Evolutionary conservation across 768 basidiomycete genomes (phyloP), one percentile per base, ranked within the genome.

Genomic region (Paxillus involutus): DNA sequence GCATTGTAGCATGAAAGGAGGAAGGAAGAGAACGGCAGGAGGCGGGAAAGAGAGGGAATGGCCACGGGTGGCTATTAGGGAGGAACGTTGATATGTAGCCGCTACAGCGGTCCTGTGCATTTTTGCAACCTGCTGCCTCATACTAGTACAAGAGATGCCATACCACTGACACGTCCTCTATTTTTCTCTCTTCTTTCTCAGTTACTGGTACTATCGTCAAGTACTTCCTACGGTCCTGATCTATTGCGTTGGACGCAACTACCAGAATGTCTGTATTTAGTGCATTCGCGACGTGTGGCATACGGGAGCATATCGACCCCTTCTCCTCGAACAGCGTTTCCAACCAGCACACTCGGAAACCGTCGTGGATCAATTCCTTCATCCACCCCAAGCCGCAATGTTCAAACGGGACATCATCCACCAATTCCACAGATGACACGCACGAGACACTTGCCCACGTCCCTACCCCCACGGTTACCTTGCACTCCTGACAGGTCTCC

Each of bases 41-140:
- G 75, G 76, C 77, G 75, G 76, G 69, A 80, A 79, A 78, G 77
- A 76, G 80, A 80, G 78, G 79, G 78, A 80, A 79, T 48, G 72
- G 69, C 69, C 73, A 70, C 65, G 72, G 76, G 80, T 81, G 80
- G 80, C 80, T 80, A 72, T 71, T 72, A 69, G 77, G 77, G 75
- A 78, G 79, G 77, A 75, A 75, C 74, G 74, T 76, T 75, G 73
- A 68, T 71, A 67, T 73, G 71, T 69, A 69, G 65, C 63, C 61
- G 62, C 59, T 68, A 67, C 64, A 60, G 65, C 63, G 50, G 63
- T 61, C 26, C 63, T 66, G 63, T 65, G 60, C 63, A 60, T 62
- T 68, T 60, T 66, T 58, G 55, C 62, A 50, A 63, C 59, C 35
- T 47, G 21, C 35, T 54, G 60, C 49, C 62, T 61, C 56, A 59